Evolutionary conservation across 2,329 filamentous ascomycete genomes (phyloP).

Genomic region (Dryadomyces quercivorus): DNA sequence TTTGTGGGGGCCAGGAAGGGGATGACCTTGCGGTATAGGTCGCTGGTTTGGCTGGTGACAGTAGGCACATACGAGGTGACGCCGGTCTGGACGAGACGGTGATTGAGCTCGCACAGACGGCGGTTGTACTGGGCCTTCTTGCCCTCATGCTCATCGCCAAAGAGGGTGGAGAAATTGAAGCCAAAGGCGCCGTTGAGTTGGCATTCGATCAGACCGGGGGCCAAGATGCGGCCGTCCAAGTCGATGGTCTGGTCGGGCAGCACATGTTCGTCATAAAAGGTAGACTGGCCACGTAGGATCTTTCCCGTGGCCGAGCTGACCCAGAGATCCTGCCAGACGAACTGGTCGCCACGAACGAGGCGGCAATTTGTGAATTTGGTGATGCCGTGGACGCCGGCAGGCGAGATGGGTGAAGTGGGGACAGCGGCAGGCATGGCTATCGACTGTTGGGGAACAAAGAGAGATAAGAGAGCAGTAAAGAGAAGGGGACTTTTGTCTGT

Average conservation of each 20-base stretch:
- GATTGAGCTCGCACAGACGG: constrained; percentile 60
- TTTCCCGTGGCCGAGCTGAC: constrained; percentile 71
- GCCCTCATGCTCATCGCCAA: constrained; percentile 34
- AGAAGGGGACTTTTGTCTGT: background rate
- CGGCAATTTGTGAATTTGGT: constrained; percentile 87
- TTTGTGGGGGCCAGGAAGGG: constrained; percentile 68
- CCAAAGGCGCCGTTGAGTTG: constrained; percentile 89
- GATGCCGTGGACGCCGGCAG: constrained; percentile 36
- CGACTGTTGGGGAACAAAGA: background rate
- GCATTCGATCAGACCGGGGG: constrained; percentile 78
- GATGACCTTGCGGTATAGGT: constrained; percentile 70
- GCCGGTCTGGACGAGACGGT: constrained; percentile 59
- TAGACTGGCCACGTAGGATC: constrained; percentile 58
- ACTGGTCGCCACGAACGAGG: constrained; percentile 52
- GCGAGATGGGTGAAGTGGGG: background rate
- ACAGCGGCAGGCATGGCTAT: background rate
- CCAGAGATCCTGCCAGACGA: constrained; percentile 77
- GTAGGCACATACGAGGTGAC: constrained; percentile 85
- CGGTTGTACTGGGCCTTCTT: constrained; percentile 55
- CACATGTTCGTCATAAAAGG: constrained; percentile 55
- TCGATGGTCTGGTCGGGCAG: constrained; percentile 66
- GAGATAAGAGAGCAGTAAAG: background rate
- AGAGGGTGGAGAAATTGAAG: constrained; percentile 77
- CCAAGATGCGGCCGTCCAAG: constrained; percentile 69
- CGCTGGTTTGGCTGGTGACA: constrained; percentile 65